Base-by-base conservation (phyloP, 2,329 filamentous ascomycete species). In the Pseudogymnoascus sp. region DNA sequence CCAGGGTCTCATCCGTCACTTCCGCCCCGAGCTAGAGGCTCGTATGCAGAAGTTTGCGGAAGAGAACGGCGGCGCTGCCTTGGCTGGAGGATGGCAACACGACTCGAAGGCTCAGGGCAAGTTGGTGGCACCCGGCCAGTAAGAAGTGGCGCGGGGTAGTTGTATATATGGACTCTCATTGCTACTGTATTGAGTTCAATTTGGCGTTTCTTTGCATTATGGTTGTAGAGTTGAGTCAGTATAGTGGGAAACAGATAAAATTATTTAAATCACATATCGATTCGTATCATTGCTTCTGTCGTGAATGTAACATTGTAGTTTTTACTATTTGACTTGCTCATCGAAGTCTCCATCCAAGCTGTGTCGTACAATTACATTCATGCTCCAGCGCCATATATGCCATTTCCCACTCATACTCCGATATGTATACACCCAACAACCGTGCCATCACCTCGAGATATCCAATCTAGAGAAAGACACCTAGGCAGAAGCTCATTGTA, bases 1-100 rank as follows among this genome's bases (percentile, higher is more conserved):
- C 67, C 94, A 99, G 79, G 94, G 94, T 75, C 84, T 99, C 63
- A 99, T 99, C 77, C 88, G 94, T 71, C 94, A 99, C 79, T 99
- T 99, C 83, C 85, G 94, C 70, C 94, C 93, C 47, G 92, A 99
- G 78, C 81, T 99, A 59, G 92, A 97, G 82, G 89, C 87, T 59
- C 85, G 93, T 69, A 95, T 99, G 82, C 82, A 86, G 74, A 85
- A 90, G 69, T 94, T 89, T 73, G 83, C 89, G 18, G 75, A 85
- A 72, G 81, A 88, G 78, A 76, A 84, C 64, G 90, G 90, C 64
- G 90, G 90, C 36, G 75, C 85, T 70, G 81, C 90, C 47, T 80
- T 92, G 71, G 92, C 90, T 66, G 94, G 94, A 73, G 94, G 94
- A 62, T 97, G 92, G 93, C 79, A 83, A 66, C 88, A 89, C 65